A percentile compares a stretch with the other conserved stretches of the same genome.
Conservation (phyloP, 352 stramenopile genomes). For the Phytophthora kernoviae region DNA sequence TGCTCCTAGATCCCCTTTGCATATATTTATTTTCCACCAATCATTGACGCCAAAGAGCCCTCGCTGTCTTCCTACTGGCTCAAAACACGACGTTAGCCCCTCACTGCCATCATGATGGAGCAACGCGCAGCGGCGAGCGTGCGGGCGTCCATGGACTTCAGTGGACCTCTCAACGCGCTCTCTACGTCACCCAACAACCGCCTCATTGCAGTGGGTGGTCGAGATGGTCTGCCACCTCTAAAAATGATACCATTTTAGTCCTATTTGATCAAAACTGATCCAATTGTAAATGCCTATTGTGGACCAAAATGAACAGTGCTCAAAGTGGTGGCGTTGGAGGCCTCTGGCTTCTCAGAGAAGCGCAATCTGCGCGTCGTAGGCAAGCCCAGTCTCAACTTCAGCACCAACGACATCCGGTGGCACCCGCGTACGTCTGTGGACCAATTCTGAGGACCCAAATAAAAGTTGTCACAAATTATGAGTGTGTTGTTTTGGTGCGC, state of each 20-base stretch:
- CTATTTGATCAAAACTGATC: neutral
- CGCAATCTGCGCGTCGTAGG: conserved; percentile 78
- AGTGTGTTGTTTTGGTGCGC: conserved; percentile 4
- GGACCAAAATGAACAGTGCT: conserved; percentile 47
- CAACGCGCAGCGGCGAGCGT: conserved; percentile 57
- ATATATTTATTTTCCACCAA: conserved; percentile 16
- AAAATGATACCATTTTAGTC: neutral
- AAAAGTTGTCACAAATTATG: neutral
- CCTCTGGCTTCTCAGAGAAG: conserved; percentile 79
- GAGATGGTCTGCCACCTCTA: conserved; percentile 55
- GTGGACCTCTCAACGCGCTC: conserved; percentile 81
- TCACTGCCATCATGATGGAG: conserved; percentile 15
- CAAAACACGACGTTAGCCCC: conserved; percentile 13
- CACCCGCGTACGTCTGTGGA: conserved; percentile 65
- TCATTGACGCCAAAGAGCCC: neutral
- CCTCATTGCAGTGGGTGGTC: conserved; percentile 81
- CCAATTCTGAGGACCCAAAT: neutral
- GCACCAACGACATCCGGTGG: conserved; percentile 90
- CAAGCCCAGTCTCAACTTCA: conserved; percentile 88
- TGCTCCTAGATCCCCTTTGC: conserved; percentile 5
- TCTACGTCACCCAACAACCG: conserved; percentile 84
- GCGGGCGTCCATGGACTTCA: conserved; percentile 88
- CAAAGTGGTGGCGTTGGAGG: conserved; percentile 84
- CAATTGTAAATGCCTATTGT: neutral
- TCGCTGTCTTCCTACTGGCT: conserved; percentile 18